Evolutionary conservation across 768 basidiomycete species (phyloP), one percentile per base, ranked within the genome.

Genomic region (Pisolithus sp.): DNA sequence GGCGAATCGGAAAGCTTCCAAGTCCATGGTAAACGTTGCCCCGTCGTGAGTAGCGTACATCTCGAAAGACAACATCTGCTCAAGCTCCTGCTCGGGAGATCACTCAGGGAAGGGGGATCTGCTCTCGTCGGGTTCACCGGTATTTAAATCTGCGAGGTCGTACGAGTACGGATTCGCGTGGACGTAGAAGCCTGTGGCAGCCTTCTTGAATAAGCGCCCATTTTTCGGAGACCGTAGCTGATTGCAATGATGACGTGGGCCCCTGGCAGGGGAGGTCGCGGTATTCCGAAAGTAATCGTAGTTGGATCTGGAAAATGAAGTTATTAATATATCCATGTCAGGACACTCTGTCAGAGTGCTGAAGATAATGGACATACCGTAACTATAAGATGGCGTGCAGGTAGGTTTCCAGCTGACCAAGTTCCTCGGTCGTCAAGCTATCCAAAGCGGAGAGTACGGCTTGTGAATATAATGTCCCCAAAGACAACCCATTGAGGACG

Each of bases 371-470:
- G 5, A 20, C 38, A 36, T 45, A 53, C 54, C 54, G 23, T 53
- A 47, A 40, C 30, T n/a, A 53, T 3, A 56, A n/a, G 18, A 53
- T 18, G 17, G 52, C 43, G 49, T 46, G 52, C n/a, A 56, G 28
- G 18, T 53, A 53, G 5, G 18, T 39, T 9, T 42, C 36, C 17
- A 50, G 48, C 13, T 39, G 43, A n/a, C 36, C 21, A 5, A 53
- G 42, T 39, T 49, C 36, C 12, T 53, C 31, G 7, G 9, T n/a
- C 37, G 42, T 13, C 43, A 56, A 53, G 5, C 18, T 37, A 7
- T 53, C 55, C 6, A 56, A 37, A 45, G 49, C 40, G n/a, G 55
- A 52, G 26, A 56, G 13, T 26, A 53, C 34, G 8, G 52, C 42
- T 30, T 56, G 47, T 10, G 36, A 21, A 18, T 18, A 48, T 21